Evolutionary conservation across 2,329 filamentous ascomycete genomes (phyloP), one percentile per base, ranked within the genome.

Genomic region (Teratosphaeria viscida): DNA sequence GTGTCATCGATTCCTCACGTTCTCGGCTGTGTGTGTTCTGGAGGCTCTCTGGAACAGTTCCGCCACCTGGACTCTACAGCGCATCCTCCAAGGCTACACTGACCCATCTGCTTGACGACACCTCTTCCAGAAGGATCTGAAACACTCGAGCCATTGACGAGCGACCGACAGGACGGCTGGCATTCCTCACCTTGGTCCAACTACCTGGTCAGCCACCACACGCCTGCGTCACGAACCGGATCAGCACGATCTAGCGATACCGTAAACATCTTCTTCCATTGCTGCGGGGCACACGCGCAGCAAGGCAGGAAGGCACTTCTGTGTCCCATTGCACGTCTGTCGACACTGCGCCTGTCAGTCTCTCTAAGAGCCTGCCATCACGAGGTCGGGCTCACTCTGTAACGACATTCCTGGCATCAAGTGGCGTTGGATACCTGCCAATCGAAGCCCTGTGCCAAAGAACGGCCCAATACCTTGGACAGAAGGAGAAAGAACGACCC

Each of bases 181-280:
- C 67, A 67, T 69, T 67, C 68, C 64, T 60, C 60, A 59, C 57
- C 59, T 62, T 55, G 61, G 62, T 67, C 68, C 68, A 65, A 62
- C 62, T 53, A 70, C 69, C 68, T 65, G 68, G 67, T 63, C 68
- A 61, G 61, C 56, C 52, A 64, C 66, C 63, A 55, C 60, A 58
- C 37, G 8, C 59, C 62, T 59, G 56, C 62, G 64, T 63, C 60
- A 60, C 64, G 63, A 61, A 60, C 59, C 59, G 61, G 29, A 65
- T 65, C 61, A 58, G 63, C 60, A 63, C 54, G 60, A 49, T 53
- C 32, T 49, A 60, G 54, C 60, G 54, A 60, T 32, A 52, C 52
- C 26, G 53, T 39, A 26, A 29, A 16, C 19, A 39, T 23, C 39
- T 47, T 23, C 39, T 47, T 32, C 55, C 55, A 37, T 27, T 32